Evolutionary conservation across 495 filamentous ascomycete genomes (phyloP).

Genomic region (Hypoxylon trugodes): DNA sequence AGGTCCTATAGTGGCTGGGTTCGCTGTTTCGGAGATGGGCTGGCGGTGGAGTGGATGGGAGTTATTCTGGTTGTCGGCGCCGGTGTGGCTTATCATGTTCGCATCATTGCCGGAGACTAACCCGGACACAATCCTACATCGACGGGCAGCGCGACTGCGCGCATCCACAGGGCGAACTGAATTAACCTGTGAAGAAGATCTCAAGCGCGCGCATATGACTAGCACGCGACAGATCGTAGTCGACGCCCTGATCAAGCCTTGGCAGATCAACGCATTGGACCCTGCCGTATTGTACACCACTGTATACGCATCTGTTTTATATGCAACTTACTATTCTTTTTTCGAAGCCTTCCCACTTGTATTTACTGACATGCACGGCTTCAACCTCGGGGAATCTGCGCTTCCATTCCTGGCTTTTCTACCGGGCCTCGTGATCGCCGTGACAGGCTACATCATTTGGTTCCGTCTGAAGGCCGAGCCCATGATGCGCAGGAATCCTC

Average conservation of each 20-base stretch:
- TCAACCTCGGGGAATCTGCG: slow-evolving; percentile 72
- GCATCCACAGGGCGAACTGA: slow-evolving; percentile 51
- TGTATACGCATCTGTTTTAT: slow-evolving; percentile 69
- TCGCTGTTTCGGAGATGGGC: slow-evolving; percentile 59
- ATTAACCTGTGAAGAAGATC: slow-evolving; percentile 58
- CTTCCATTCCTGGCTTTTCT: slow-evolving; percentile 76
- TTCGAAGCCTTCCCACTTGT: slow-evolving; percentile 81
- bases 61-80: slow-evolving; percentile 61
- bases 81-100: slow-evolving; percentile 54
- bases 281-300: slow-evolving; percentile 69
- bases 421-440: slow-evolving; percentile 72
- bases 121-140: slow-evolving; percentile 54
- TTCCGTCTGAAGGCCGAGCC: slow-evolving; percentile 66
- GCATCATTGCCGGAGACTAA: slow-evolving; percentile 55
- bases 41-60: slow-evolving; percentile 63
- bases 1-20: slow-evolving; percentile 65
- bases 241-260: slow-evolving; percentile 67
- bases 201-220: slow-evolving; percentile 60
- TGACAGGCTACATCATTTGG: slow-evolving; percentile 72
- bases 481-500: slow-evolving; percentile 44
- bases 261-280: slow-evolving; percentile 69
- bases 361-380: slow-evolving; percentile 72
- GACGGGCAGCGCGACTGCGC: slow-evolving; percentile 50
- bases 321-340: slow-evolving; percentile 82
- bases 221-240: slow-evolving; percentile 52